Base-by-base conservation (phyloP, 2,329 filamentous ascomycete species). In the Arthroderma uncinatum region DNA sequence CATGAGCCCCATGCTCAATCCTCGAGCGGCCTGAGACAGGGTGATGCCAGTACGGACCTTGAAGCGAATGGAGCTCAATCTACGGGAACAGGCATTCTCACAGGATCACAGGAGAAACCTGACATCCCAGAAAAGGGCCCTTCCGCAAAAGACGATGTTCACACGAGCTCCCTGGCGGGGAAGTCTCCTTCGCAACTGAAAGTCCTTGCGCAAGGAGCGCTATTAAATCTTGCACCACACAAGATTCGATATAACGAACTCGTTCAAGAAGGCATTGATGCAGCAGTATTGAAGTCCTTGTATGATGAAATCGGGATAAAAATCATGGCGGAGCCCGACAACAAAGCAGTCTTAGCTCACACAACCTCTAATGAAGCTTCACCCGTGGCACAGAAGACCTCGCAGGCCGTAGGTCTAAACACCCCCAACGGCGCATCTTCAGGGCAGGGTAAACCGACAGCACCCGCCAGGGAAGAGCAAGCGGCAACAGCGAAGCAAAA, bases 181-280 rank as follows among this genome's bases (percentile, higher is more conserved):
- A 68, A 67, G 52, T 68, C 72, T 5, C 63, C 65, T 8, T 60
- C 66, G 12, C 74, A 76, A 58, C 63, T 76, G 55, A 71, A 71
- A 52, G 64, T 72, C 21, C 70, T 73, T 57, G 87, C 87, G 0
- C 80, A 83, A 65, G 80, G 81, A 23, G 84, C 86, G 2, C 82
- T 91, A 39, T 70, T 88, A 30, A 78, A 81, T 37, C 73, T 91
- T 2, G 68, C 70, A 10, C 72, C 73, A 39, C 75, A 87, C 59
- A 86, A 88, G 53, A 82, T 94, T 58, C 82, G 82, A 19, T 95
- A 85, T 65, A 78, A 85, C 56, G 80, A 88, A 59, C 84, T 92
- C 57, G 74, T 91, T 10, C 77, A 82, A 9, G 86, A 92, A 68
- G 86, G 88, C 0, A 78, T 92, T 42, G 80, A 90, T 62, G 76